Percentiles rank a stretch among this genome's conserved stretches.
These are phyloP conservation scores for Penicillium longicatenatum DNA, from an alignment of 495 filamentous ascomycete species.

Conservation along the genomic window DNA sequence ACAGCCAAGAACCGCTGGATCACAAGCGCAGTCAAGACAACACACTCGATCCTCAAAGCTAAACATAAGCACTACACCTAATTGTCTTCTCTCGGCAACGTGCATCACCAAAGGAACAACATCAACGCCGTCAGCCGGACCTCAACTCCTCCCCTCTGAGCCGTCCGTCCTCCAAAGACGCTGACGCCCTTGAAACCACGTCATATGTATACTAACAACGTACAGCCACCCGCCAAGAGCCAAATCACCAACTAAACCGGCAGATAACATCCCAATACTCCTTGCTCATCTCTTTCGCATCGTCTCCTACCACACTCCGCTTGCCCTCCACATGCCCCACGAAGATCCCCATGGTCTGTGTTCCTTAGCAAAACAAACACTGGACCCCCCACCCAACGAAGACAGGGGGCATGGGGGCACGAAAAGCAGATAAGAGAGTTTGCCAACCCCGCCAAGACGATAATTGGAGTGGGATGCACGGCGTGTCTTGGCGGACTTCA, in stretches of 20 bases:
- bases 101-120: neutral
- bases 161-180: neutral
- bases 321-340: neutral
- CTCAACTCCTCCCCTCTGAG: neutral
- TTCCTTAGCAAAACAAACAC: neutral
- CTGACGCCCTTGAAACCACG: neutral
- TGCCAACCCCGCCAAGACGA: constrained; percentile 29
- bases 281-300: neutral
- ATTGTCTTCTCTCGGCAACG: no score
- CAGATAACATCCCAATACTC: neutral
- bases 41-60: neutral
- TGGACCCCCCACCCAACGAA: neutral
- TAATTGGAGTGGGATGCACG: constrained; percentile 39
- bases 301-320: neutral
- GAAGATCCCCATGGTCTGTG: neutral
- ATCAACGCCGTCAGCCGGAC: neutral
- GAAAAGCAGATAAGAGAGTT: neutral
- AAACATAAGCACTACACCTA: neutral
- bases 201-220: neutral
- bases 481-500: constrained; percentile 34
- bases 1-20: constrained; percentile 8
- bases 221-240: neutral
- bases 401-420: neutral
- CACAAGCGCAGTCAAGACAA: neutral
- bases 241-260: neutral